A percentile compares a stretch with the other conserved stretches of the same genome.
Evolutionary conservation across 1,139 yeast genomes (phyloP).

Genomic region (Sugiyamaella novakii): DNA sequence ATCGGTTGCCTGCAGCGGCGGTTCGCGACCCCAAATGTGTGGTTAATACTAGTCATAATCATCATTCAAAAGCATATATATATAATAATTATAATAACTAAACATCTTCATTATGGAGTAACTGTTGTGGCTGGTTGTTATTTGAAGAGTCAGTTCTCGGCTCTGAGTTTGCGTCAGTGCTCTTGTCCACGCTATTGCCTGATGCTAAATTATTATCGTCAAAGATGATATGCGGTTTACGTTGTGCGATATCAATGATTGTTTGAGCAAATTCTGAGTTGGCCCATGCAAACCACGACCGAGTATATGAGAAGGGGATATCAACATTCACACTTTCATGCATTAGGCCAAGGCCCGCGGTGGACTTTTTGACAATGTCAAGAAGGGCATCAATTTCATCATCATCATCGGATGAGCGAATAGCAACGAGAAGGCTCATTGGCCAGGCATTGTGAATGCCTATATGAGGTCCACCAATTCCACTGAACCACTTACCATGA

Average conservation of each 20-base stretch:
- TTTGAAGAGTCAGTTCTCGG: too few relatives aligned
- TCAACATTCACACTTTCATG: slow-evolving; percentile 81
- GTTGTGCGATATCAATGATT: slow-evolving; percentile 67
- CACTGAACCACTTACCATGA: slow-evolving; percentile 62
- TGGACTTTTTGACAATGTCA: slow-evolving; percentile 56
- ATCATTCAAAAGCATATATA: too few relatives aligned
- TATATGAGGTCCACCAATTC: slow-evolving; percentile 90
- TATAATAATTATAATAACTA: too few relatives aligned
- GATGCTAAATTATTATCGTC: too few relatives aligned
- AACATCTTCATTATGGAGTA: too few relatives aligned
- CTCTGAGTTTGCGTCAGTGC: too few relatives aligned
- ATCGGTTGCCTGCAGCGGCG: too few relatives aligned
- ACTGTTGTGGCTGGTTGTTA: too few relatives aligned
- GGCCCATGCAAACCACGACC: slow-evolving; percentile 96
- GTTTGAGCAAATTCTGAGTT: slow-evolving; percentile 90
- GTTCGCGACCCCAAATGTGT: too few relatives aligned
- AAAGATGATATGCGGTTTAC: slow-evolving; percentile 75
- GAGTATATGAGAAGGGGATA: slow-evolving; percentile 49
- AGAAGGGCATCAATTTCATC: slow-evolving; percentile 60
- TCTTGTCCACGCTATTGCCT: too few relatives aligned
- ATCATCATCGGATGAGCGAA: slow-evolving; percentile 74
- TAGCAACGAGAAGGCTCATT: slow-evolving; percentile 72
- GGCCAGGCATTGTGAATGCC: slow-evolving; percentile 89
- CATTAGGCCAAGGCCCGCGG: slow-evolving; percentile 77
- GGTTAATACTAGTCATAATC: too few relatives aligned